Evolutionary conservation across 2,329 filamentous ascomycete species (phyloP).

Genomic region (Alternaria consortialis): DNA sequence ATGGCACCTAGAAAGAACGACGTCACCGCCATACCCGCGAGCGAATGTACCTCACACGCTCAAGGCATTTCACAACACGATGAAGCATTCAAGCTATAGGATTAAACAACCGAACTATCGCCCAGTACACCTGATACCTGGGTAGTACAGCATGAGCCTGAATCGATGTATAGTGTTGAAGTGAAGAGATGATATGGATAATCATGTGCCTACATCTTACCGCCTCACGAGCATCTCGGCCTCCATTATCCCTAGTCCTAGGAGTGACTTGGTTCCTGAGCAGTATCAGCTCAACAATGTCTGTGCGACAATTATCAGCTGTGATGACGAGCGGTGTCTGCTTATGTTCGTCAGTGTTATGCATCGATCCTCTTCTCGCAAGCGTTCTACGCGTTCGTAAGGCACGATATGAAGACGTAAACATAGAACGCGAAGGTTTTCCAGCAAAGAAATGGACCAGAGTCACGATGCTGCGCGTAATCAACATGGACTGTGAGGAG

Average conservation of each 20-base stretch:
- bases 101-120: background rate
- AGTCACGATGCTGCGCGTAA: background rate
- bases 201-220: no score
- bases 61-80: background rate
- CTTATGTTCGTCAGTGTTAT: background rate
- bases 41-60: background rate
- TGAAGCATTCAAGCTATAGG: background rate
- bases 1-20: slow-evolving; percentile 23
- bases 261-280: background rate
- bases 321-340: background rate
- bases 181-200: background rate
- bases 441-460: background rate
- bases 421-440: no score
- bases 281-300: background rate
- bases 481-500: background rate
- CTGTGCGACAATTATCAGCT: background rate
- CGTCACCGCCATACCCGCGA: slow-evolving; percentile 22
- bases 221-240: background rate
- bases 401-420: background rate
- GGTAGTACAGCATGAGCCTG: no score
- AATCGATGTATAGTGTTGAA: background rate
- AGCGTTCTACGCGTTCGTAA: background rate
- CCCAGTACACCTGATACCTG: background rate
- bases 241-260: background rate
- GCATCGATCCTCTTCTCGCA: background rate